Evolutionary conservation across 2,329 filamentous ascomycete genomes (phyloP).

Genomic region (Neophaeococcomyces mojaviensis): DNA sequence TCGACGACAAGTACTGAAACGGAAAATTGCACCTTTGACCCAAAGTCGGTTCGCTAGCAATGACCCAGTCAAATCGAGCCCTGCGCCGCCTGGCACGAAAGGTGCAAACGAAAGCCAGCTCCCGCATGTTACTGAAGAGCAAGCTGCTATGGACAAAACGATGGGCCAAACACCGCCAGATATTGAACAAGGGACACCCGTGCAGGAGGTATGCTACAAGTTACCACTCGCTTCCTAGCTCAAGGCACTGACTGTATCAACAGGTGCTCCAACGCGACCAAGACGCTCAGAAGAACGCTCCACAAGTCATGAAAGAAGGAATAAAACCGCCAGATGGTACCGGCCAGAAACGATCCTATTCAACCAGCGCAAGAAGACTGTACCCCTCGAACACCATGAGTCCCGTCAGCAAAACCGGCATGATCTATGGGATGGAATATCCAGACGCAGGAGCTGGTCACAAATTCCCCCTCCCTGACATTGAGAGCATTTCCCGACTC

Average conservation of each 20-base stretch:
- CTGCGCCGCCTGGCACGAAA: conserved; percentile 22
- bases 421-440: conserved; percentile 18
- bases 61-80: conserved; percentile 22
- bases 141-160: conserved; percentile 51
- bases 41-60: conserved; percentile 23
- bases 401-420: conserved; percentile 15
- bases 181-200: conserved; percentile 56
- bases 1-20: conserved; percentile 19
- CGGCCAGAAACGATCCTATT: conserved; percentile 48
- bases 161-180: conserved; percentile 54
- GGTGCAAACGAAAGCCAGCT: conserved; percentile 47
- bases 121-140: conserved; percentile 59
- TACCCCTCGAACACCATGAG: conserved; percentile 25
- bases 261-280: conserved; percentile 59
- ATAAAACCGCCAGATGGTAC: conserved; percentile 36
- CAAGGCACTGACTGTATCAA: conserved; percentile 2
- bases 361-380: conserved; percentile 42
- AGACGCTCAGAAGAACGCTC: conserved; percentile 54
- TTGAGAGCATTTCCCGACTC: conserved; percentile 51
- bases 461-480: conserved; percentile 67
- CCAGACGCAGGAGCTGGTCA: conserved; percentile 45
- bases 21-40: conserved; percentile 19
- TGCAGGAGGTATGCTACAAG: conserved; percentile 51
- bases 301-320: conserved; percentile 59
- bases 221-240: background rate